phyloP scores from a whole-genome alignment of 176 grass and related monocot species.

The Coix lacrymajobi region DNA sequence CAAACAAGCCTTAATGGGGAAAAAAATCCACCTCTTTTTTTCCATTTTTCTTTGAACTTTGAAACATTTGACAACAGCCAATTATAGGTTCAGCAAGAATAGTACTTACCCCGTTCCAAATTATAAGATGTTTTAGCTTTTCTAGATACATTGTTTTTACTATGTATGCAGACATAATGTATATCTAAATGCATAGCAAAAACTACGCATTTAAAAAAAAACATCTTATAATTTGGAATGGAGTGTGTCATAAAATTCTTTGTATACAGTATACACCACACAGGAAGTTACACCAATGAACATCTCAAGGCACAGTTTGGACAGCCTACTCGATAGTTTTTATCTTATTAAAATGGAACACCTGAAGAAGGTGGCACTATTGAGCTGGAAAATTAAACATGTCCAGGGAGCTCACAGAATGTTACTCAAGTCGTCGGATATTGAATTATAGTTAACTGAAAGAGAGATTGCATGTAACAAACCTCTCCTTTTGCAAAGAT shows the following conservation, averaged over 20 bases:
- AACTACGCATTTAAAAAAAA: neutral
- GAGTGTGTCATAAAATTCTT: neutral
- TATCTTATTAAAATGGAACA: neutral
- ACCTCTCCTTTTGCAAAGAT: conserved; percentile 67
- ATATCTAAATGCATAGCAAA: neutral
- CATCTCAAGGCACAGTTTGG: neutral
- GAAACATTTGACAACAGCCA: neutral
- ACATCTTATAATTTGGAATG: neutral
- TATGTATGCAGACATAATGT: neutral
- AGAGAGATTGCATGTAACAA: conserved; percentile 2
- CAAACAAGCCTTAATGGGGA: neutral
- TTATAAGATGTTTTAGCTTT: neutral
- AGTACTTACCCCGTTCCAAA: neutral
- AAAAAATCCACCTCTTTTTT: neutral
- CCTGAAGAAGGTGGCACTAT: neutral
- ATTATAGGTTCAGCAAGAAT: conserved; percentile 1
- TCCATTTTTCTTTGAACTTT: neutral
- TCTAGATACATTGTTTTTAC: neutral
- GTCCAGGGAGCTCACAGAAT: neutral
- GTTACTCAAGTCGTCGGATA: neutral
- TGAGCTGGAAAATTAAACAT: neutral
- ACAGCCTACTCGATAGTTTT: neutral
- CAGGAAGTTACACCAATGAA: neutral
- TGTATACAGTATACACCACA: neutral
- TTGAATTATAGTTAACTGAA: neutral